Evolutionary conservation across 192 early-diverging fungal species (phyloP), one percentile per base, ranked within the genome.

Genomic region (Geranomyces variabilis): DNA sequence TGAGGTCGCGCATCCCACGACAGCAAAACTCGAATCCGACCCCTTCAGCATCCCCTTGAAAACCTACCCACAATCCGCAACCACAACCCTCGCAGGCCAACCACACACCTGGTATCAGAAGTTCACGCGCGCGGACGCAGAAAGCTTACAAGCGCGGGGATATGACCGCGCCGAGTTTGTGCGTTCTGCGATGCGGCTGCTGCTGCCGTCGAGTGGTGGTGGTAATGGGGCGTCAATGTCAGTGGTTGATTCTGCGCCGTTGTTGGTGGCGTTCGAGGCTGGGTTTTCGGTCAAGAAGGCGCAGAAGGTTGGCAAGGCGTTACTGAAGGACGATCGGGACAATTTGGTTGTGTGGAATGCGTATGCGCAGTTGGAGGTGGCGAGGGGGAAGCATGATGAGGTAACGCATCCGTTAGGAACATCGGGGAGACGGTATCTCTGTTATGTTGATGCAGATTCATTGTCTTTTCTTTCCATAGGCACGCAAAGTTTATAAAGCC

Each of bases 321-420:
- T 79, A n/a, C 51, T 84, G 69, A 81, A 81, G 55, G 70, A 28
- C 0, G 71, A 81, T 44, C 57, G 76, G 17, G 73, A 70, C 75
- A 81, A 84, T 70, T 58, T 84, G 33, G 17, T 36, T 4, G 56
- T 84, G 14, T 84, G 82, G 82, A 63, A 66, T 24, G 48, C 66
- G 12, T 84, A 81, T 71, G 79, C 79, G 4, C 57, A 67, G 47
- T 49, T 77, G 29, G 79, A 79, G 46, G 36, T 58, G 15, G 36
- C 17, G 51, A 14, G 66, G 33, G 78, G 77, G 28, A 79, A 77
- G 19, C 8, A 46, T 4, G 73, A 63, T 45, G 78, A 80, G 62
- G 77, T 81, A 17, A 49, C 19, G 10, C 9, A 44, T 7, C 19
- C 2, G 22, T 66, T 9, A 41, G 5, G 5, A 41, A 41, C 36